Percentiles rank a stretch among this genome's conserved stretches.
These are phyloP conservation scores for Penicillium sp. DNA, from an alignment of 2,329 filamentous ascomycete genomes.

Conservation along the genomic window DNA sequence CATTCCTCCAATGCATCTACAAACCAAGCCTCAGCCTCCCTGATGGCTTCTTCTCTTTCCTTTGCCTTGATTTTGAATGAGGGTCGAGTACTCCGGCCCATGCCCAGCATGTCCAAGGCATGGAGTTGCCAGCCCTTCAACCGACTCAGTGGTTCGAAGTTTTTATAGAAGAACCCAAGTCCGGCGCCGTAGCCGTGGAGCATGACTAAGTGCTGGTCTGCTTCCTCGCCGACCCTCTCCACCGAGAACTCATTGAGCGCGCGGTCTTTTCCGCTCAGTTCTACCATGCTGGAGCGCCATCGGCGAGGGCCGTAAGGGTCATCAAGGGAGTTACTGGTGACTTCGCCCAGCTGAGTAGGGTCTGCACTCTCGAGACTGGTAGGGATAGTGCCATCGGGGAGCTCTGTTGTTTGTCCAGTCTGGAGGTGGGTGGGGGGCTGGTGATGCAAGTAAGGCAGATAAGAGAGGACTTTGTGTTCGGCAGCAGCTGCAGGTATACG, in stretches of 20 bases:
- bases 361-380: conserved; percentile 39
- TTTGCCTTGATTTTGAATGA: conserved; percentile 83
- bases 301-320: conserved; percentile 82
- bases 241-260: conserved; percentile 91
- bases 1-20: conserved; percentile 95
- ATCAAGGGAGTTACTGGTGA: conserved; percentile 50
- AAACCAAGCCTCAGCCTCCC: conserved; percentile 93
- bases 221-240: conserved; percentile 74
- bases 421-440: conserved; percentile 67
- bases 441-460: conserved; percentile 75
- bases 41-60: conserved; percentile 73
- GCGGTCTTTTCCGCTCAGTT: conserved; percentile 79
- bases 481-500: conserved; percentile 77
- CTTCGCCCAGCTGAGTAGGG: conserved; percentile 44
- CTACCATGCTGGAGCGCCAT: conserved; percentile 84
- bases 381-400: conserved; percentile 25
- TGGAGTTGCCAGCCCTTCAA: conserved; percentile 82
- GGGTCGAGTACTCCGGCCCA: conserved; percentile 85
- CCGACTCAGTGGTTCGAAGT: conserved; percentile 84
- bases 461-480: conserved; percentile 83
- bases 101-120: conserved; percentile 90
- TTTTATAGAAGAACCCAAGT: conserved; percentile 97
- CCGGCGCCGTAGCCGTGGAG: conserved; percentile 95
- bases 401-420: conserved; percentile 50
- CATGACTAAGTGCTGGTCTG: conserved; percentile 88